phyloP scores from a whole-genome alignment of 768 basidiomycete species.

The Suillus hirtellus region DNA sequence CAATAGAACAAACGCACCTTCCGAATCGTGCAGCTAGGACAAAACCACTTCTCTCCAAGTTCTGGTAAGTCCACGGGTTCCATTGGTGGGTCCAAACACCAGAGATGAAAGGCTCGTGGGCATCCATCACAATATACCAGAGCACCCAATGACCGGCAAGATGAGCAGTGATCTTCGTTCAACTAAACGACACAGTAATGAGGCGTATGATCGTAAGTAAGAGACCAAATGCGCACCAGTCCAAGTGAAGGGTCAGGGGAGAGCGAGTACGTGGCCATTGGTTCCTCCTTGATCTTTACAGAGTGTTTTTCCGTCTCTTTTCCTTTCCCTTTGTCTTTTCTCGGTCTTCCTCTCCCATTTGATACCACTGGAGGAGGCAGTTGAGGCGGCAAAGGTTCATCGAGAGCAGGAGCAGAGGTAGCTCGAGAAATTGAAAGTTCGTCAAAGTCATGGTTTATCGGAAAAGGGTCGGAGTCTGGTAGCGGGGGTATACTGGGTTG shows the following conservation, averaged over 20 bases:
- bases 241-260: conserved; percentile 36
- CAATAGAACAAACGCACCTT: conserved; percentile 48
- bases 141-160: conserved; percentile 78
- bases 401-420: conserved; percentile 44
- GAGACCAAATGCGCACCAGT: conserved; percentile 34
- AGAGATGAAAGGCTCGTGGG: conserved; percentile 92
- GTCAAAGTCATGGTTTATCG: conserved; percentile 57
- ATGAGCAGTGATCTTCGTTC: conserved; percentile 86
- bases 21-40: conserved; percentile 65
- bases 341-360: conserved; percentile 30
- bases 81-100: conserved; percentile 96
- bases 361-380: conserved; percentile 2
- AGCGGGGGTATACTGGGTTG: conserved; percentile 40
- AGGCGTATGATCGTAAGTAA: conserved; percentile 17
- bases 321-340: conserved; percentile 50
- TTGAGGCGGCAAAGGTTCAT: conserved; percentile 23
- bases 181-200: conserved; percentile 32
- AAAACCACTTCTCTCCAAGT: conserved; percentile 70
- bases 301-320: conserved; percentile 39
- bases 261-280: conserved; percentile 34
- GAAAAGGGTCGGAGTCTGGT: conserved; percentile 52
- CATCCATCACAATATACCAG: conserved; percentile 98
- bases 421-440: conserved; percentile 63
- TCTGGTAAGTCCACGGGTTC: conserved; percentile 85
- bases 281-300: conserved; percentile 49